Evolutionary conservation across 441 rosid genomes (phyloP).

Genomic region (Erodium chrysanthum): DNA sequence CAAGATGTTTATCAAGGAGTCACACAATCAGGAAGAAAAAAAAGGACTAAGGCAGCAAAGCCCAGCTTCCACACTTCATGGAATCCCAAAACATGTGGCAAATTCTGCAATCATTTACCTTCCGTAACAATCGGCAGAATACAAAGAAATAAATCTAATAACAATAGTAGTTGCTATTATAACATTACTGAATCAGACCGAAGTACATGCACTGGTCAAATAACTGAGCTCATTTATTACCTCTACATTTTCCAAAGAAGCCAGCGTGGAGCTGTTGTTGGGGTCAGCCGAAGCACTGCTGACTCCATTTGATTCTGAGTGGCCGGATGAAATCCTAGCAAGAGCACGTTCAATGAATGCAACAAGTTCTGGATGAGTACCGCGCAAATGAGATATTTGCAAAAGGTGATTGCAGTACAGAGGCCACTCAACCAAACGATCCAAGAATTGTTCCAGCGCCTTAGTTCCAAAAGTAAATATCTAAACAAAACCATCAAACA

Average conservation of each 20-base stretch:
- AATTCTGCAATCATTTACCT: not conserved
- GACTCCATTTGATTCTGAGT: constrained; percentile 55
- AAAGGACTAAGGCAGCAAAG: not conserved
- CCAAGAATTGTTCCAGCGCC: constrained; percentile 95
- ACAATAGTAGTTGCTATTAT: not conserved
- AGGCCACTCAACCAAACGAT: constrained; percentile 94
- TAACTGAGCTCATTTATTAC: constrained; percentile 24
- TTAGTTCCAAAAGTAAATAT: constrained; percentile 96
- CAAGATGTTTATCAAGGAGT: no score
- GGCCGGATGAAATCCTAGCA: constrained; percentile 78
- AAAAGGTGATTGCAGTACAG: constrained; percentile 97
- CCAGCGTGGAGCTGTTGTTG: constrained; percentile 43
- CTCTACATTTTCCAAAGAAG: constrained; percentile 55
- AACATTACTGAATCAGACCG: not conserved
- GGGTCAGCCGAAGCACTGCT: constrained; percentile 36
- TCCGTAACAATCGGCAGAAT: not conserved
- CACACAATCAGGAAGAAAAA: no score
- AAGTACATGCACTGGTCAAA: not conserved
- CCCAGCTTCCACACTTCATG: not conserved
- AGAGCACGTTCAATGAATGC: constrained; percentile 82
- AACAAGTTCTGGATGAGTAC: constrained; percentile 78
- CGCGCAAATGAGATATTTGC: constrained; percentile 93
- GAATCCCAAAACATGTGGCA: no score
- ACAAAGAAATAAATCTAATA: not conserved
- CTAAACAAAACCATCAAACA: constrained; percentile 35